Base-by-base conservation (phyloP, 202 grass and related monocot genomes). In the Schoenoplectus tabernaemontani region DNA sequence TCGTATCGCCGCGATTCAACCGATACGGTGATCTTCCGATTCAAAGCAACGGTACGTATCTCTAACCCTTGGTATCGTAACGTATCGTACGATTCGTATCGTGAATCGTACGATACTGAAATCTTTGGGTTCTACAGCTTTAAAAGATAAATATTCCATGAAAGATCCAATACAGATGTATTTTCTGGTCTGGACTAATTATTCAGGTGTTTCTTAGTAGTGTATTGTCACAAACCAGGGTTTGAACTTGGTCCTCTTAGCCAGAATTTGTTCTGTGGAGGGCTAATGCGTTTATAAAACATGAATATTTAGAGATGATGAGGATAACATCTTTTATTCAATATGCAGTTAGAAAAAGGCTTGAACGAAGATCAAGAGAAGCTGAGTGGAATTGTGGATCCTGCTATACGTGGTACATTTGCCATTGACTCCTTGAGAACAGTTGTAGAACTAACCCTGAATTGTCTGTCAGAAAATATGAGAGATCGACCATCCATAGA, bases 371-470 rank as follows among this genome's bases (percentile, higher is more conserved):
- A 81, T 72, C 80, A 88, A 0, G 88, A 88, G 0, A 73, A 78
- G 57, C 75, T 92, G 64, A 95, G 87, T 64, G 78, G 79, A 79
- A 82, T 95, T 33, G 86, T 78, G 9, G 96, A 99, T 82, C 81
- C 81, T 0, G 56, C 86, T 0, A 91, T 98, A 44, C 56, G 57
- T 0, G 86, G 88, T 24, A 92, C 96, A 2, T 99, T 92, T 9
- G 89, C 90, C 5, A 84, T 90, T 17, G 90, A 92, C 3, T 99
- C 96, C 22, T n/a, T 99, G 8, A 89, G 81, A 60, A 93, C 85
- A 33, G 86, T 90, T 5, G 63, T 78, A 0, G 92, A 99, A 65
- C 73, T 98, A 57, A 82, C 88, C 39, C 81, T 98, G 44, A 90
- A 95, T 33, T 98, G 95, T 86, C 84, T 80, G 20, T 78, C 83